Evolutionary conservation across 108 stramenopile species (phyloP), one percentile per base, ranked within the genome.

Genomic region (Conticribra guillardii): DNA sequence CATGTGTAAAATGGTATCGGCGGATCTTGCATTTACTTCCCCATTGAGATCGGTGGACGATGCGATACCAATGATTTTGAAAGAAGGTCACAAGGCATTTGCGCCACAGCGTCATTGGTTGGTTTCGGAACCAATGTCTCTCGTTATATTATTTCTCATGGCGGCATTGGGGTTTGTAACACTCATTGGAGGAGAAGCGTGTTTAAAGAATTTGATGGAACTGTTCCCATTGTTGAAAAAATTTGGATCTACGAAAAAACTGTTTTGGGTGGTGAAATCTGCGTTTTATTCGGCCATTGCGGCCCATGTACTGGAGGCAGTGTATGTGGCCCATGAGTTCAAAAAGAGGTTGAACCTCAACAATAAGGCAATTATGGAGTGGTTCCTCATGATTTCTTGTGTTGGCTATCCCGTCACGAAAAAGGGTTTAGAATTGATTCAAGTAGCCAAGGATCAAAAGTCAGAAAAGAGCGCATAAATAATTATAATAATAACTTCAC

Each of bases 401-500:
- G 59, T 60, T 17, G 69, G 69, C 0, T 70, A 70, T 52, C 69
- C 69, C 18, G 28, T 70, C 14, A 70, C 69, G 9, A 70, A 31
- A 0, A 70, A 70, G 26, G 69, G 59, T 27, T n/a, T 70, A n/a
- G 51, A 51, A 34, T 60, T 52, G 22, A 52, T 51, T n/a, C 8
- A 27, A 2, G 31, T 53, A 22, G 31, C n/a, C 37, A 11, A 65
- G 3, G 51, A 53, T 3, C 23, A 48, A 29, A 62, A 65, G 15
- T 53, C 32, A 22, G 34, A 65, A 15, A 65, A 65, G 32, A 11
- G 52, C 31, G 3, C 4, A 11, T 53, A 53, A 53, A 52, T 19
- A 22, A n/a, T n/a, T n/a, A n/a, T n/a, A n/a, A n/a, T n/a, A n/a
- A n/a, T n/a, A n/a, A n/a, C n/a, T n/a, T n/a, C n/a, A n/a, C n/a